These are phyloP conservation scores for Aspergillus ellipticus DNA, from an alignment of 495 filamentous ascomycete species.

Conservation along the genomic window DNA sequence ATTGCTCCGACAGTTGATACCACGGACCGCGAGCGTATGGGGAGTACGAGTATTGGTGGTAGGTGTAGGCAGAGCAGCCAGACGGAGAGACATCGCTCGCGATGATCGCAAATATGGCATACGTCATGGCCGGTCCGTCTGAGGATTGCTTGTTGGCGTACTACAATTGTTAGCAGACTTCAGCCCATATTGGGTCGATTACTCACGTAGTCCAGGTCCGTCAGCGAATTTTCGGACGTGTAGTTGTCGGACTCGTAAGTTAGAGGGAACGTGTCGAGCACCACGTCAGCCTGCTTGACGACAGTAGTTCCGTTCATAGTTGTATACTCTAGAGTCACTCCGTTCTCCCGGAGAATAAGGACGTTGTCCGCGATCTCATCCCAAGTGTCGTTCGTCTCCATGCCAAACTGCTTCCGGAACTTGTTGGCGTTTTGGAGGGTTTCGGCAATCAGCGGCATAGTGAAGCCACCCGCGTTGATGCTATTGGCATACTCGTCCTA, in stretches of 20 bases:
- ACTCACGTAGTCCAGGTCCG: slow-evolving; percentile 56
- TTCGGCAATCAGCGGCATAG: slow-evolving; percentile 61
- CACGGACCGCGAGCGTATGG: slow-evolving; percentile 50
- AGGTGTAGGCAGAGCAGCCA: slow-evolving; percentile 62
- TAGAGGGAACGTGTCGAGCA: slow-evolving; percentile 57
- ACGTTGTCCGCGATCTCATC: slow-evolving; percentile 50
- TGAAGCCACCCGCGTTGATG: slow-evolving; percentile 68
- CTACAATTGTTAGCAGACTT: slow-evolving; percentile 20
- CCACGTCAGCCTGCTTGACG: slow-evolving; percentile 65
- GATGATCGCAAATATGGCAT: slow-evolving; percentile 60
- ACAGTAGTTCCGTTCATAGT: slow-evolving; percentile 59
- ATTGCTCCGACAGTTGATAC: slow-evolving; percentile 63
- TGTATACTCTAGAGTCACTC: slow-evolving; percentile 68
- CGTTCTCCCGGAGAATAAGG: slow-evolving; percentile 50
- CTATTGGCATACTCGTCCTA: slow-evolving; percentile 72
- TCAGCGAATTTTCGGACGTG: slow-evolving; percentile 44
- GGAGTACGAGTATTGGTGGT: slow-evolving; percentile 57
- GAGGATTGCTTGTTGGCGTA: slow-evolving; percentile 62
- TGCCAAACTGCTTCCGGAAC: slow-evolving; percentile 54
- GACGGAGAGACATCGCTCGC: slow-evolving; percentile 55
- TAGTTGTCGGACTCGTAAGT: slow-evolving; percentile 51
- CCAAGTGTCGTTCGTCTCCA: slow-evolving; percentile 50
- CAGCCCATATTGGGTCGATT: too few relatives aligned
- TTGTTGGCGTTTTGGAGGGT: slow-evolving; percentile 53
- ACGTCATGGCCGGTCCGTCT: slow-evolving; percentile 65